phyloP scores from a whole-genome alignment of 2,329 filamentous ascomycete genomes.

The Aureobasidium subglaciale region DNA sequence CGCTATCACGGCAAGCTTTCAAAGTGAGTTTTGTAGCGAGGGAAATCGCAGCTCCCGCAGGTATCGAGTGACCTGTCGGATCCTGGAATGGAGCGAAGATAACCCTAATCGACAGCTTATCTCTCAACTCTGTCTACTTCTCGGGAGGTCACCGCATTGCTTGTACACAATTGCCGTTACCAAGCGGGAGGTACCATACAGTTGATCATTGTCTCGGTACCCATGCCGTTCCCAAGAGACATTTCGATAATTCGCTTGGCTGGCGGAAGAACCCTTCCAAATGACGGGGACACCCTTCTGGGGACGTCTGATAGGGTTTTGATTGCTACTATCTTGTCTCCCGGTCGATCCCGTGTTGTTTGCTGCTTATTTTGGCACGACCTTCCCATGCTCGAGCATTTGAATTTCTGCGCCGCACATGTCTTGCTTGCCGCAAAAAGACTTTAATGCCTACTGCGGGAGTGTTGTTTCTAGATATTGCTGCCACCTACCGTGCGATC shows the following conservation, averaged over 20 bases:
- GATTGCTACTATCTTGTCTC: no score
- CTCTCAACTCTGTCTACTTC: neutral
- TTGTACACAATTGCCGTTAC: neutral
- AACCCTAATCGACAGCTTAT: neutral
- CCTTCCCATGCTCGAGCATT: neutral
- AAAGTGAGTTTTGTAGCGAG: no score
- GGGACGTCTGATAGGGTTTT: neutral
- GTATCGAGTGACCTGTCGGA: neutral
- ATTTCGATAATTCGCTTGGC: neutral
- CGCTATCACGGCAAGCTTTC: no score
- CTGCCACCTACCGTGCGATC: no score
- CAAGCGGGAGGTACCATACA: neutral
- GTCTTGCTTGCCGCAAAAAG: neutral
- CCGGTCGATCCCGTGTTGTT: neutral
- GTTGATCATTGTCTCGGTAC: neutral
- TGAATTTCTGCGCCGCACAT: neutral
- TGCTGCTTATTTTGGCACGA: neutral
- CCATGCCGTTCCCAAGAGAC: neutral
- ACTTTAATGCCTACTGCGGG: no score
- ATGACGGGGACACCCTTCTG: neutral
- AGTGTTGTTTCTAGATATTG: no score
- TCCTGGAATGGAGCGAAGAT: neutral
- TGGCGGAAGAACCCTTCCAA: neutral
- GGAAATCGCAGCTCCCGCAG: no score
- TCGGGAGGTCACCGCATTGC: neutral